Evolutionary conservation across 1,284 basidiomycete species (phyloP).

Genomic region (Trametes hirsuta): DNA sequence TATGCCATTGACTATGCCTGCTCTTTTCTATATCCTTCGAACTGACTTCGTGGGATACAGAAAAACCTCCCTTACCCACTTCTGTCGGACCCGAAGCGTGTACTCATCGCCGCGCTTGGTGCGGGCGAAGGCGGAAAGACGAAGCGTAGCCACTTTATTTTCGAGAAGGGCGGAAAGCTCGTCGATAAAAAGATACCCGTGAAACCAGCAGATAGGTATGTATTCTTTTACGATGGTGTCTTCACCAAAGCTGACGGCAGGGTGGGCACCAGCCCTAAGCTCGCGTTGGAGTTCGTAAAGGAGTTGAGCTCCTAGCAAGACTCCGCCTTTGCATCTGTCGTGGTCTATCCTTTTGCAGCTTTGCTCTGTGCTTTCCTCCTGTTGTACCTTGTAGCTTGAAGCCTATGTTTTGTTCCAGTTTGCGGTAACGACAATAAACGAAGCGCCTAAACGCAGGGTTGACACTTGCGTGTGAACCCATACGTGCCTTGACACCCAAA

Average conservation of each 20-base stretch:
- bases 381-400: neutral
- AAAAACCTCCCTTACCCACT: constrained; percentile 85
- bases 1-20: constrained; percentile 31
- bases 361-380: constrained; percentile 14
- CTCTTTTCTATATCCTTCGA: neutral
- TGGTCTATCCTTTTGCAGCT: neutral
- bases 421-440: neutral
- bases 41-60: constrained; percentile 38
- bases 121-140: constrained; percentile 83
- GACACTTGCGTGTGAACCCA: too few species aligned
- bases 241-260: neutral
- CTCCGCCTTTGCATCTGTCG: neutral
- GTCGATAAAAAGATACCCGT: constrained; percentile 83
- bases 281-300: constrained; percentile 34
- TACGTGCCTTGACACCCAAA: too few species aligned
- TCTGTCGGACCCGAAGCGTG: constrained; percentile 84
- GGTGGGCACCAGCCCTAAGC: constrained; percentile 17
- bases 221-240: neutral
- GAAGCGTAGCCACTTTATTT: constrained; percentile 89
- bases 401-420: neutral
- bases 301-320: neutral
- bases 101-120: constrained; percentile 81
- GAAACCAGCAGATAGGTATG: constrained; percentile 80
- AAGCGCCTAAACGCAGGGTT: too few species aligned
- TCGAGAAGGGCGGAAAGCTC: constrained; percentile 86